A percentile compares a stretch with the other conserved stretches of the same genome.
Evolutionary conservation across 2,329 filamentous ascomycete species (phyloP).

Genomic region (Trichoderma aggressivum): DNA sequence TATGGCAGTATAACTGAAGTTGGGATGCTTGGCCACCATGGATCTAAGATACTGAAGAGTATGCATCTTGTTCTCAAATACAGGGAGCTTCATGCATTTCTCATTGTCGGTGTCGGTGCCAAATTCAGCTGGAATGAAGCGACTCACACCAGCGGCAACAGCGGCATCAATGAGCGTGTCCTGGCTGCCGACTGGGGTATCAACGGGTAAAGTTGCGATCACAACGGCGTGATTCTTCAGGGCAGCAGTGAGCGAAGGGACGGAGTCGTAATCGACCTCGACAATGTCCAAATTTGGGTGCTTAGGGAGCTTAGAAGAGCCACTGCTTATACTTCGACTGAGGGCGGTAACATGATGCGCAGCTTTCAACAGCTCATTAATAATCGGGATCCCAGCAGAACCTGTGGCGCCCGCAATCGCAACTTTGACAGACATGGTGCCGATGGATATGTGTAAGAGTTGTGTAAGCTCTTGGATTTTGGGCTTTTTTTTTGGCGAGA

Average conservation of each 20-base stretch:
- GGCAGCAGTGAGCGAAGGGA: not conserved
- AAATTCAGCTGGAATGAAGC: not conserved
- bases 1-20: not conserved
- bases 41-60: not conserved
- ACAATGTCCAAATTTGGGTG: not conserved
- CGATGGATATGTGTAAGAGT: not conserved
- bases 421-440: not conserved
- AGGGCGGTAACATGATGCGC: not conserved
- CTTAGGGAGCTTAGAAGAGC: not conserved
- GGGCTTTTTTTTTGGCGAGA: not conserved
- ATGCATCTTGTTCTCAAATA: constrained; percentile 1
- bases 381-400: not conserved
- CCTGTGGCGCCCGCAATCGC: constrained; percentile 3
- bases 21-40: not conserved
- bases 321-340: not conserved
- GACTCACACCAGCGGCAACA: not conserved
- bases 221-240: not conserved
- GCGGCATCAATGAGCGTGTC: not conserved
- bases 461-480: not conserved
- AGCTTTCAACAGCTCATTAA: not conserved
- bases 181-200: not conserved
- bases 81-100: not conserved
- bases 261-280: not conserved
- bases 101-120: not conserved
- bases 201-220: not conserved